These are phyloP conservation scores for Phytophthora lateralis DNA, from an alignment of 352 stramenopile species.

Conservation along the genomic window DNA sequence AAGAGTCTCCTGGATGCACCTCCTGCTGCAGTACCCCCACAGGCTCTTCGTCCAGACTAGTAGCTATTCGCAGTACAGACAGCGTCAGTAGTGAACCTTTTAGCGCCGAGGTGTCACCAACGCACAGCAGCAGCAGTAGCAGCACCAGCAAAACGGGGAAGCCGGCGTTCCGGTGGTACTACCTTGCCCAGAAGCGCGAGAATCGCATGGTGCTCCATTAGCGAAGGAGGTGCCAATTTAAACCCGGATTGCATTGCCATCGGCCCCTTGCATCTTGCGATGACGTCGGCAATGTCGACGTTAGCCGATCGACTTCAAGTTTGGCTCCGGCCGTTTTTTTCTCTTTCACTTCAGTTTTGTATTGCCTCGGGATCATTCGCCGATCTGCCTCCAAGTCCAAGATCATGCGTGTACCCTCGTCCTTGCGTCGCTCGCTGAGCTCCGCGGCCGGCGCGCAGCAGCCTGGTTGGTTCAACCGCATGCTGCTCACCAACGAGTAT, in stretches of 20 bases:
- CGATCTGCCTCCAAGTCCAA: slow-evolving; percentile 26
- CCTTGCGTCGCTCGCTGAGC: slow-evolving; percentile 32
- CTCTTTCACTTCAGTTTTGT: slow-evolving; percentile 9
- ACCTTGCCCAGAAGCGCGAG: slow-evolving; percentile 37
- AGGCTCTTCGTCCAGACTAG: slow-evolving; percentile 6
- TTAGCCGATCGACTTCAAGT: slow-evolving; percentile 43
- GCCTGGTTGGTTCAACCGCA: slow-evolving; percentile 76
- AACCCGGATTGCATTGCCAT: slow-evolving; percentile 12
- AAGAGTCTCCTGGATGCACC: slow-evolving; percentile 6
- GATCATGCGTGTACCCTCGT: slow-evolving; percentile 33
- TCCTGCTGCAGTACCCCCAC: slow-evolving; percentile 16
- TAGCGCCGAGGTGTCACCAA: slow-evolving; percentile 20
- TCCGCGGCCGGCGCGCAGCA: slow-evolving; percentile 30
- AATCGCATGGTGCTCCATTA: slow-evolving; percentile 23
- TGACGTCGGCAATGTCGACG: slow-evolving; percentile 21
- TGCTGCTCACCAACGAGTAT: slow-evolving; percentile 79
- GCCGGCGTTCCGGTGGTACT: slow-evolving; percentile 46
- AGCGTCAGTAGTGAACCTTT: slow-evolving; percentile 15
- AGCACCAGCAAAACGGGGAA: slow-evolving; percentile 21
- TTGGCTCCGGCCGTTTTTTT: slow-evolving; percentile 4
- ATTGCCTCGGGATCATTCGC: slow-evolving; percentile 29
- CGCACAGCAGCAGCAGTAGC: slow-evolving; percentile 22
- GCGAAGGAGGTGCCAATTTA: slow-evolving; percentile 8
- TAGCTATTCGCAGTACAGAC: slow-evolving; percentile 5
- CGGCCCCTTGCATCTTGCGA: slow-evolving; percentile 12